Percentiles rank a stretch among this genome's conserved stretches.
Conservation (phyloP, 345 rosid species). For the Schrenkiella parvula region DNA sequence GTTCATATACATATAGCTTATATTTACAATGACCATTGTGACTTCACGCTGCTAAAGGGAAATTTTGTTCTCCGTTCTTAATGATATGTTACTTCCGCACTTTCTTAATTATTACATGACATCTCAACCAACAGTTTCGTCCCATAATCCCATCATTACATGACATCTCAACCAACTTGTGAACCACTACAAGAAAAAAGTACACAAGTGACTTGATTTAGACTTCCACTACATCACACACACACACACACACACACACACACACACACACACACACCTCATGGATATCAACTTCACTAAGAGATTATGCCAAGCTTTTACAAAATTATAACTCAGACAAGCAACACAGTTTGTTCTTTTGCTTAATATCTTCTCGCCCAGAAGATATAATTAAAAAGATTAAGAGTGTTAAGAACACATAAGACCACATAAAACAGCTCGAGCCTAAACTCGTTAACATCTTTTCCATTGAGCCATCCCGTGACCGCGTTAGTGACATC, state of each 20-base stretch:
- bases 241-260: too few species aligned
- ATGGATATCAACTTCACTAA: constrained; percentile 3
- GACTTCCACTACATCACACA: not conserved
- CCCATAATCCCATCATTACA: not conserved
- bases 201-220: not conserved
- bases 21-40: too few species aligned
- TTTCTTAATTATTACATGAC: too few species aligned
- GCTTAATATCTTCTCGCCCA: constrained; percentile 29
- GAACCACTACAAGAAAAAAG: not conserved
- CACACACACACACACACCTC: not conserved
- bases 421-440: constrained; percentile 48
- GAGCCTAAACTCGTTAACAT: constrained; percentile 37
- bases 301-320: not conserved
- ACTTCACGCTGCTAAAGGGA: too few species aligned
- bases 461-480: constrained; percentile 49
- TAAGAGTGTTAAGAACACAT: constrained; percentile 45
- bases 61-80: too few species aligned
- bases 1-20: too few species aligned
- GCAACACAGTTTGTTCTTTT: not conserved
- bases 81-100: too few species aligned
- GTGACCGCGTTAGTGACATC: constrained; percentile 32
- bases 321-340: not conserved
- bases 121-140: too few species aligned
- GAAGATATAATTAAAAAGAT: constrained; percentile 38
- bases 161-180: constrained; percentile 9